A percentile compares a stretch with the other conserved stretches of the same genome.
These are phyloP conservation scores for Piper betle DNA, from an alignment of 164 flowering plant genomes.

Conservation along the genomic window DNA sequence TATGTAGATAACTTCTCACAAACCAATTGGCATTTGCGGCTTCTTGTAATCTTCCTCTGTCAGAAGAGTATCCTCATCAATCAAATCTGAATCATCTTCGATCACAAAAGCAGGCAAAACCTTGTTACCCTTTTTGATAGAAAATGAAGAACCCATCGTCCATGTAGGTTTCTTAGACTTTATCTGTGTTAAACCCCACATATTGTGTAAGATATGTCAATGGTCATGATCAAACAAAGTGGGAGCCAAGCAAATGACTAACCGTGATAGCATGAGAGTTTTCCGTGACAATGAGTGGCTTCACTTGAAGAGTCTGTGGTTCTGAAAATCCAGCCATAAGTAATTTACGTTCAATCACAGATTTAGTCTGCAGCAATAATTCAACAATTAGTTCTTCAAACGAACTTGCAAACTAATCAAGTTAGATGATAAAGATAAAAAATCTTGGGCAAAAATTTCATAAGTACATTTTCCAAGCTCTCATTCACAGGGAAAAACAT, in stretches of 20 bases:
- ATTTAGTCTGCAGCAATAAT: slow-evolving; percentile 27
- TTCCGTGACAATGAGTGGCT: slow-evolving; percentile 16
- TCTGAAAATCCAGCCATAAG: slow-evolving; percentile 66
- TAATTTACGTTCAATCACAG: slow-evolving; percentile 44
- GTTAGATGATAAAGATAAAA: too few relatives aligned
- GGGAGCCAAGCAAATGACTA: slow-evolving; percentile 10
- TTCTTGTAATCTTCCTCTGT: slow-evolving; percentile 89
- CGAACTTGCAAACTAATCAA: too few relatives aligned
- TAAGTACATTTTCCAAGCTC: slow-evolving; percentile 20
- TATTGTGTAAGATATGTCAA: neutral
- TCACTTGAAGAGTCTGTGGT: slow-evolving; percentile 23
- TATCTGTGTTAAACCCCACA: slow-evolving; percentile 22
- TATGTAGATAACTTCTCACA: neutral
- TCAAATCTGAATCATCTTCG: slow-evolving; percentile 73
- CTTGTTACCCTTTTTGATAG: slow-evolving; percentile 44
- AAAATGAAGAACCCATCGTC: slow-evolving; percentile 86
- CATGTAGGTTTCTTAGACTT: slow-evolving; percentile 74
- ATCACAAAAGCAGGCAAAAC: slow-evolving; percentile 51
- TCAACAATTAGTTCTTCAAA: too few relatives aligned
- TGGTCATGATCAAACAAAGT: neutral
- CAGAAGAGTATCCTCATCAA: slow-evolving; percentile 88
- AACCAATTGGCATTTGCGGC: slow-evolving; percentile 67
- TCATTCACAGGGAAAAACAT: slow-evolving; percentile 15
- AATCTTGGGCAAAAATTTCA: too few relatives aligned
- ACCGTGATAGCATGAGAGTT: slow-evolving; percentile 32